These are phyloP conservation scores for Pyricularia sp. DNA, from an alignment of 2,329 filamentous ascomycete species.

Conservation along the genomic window DNA sequence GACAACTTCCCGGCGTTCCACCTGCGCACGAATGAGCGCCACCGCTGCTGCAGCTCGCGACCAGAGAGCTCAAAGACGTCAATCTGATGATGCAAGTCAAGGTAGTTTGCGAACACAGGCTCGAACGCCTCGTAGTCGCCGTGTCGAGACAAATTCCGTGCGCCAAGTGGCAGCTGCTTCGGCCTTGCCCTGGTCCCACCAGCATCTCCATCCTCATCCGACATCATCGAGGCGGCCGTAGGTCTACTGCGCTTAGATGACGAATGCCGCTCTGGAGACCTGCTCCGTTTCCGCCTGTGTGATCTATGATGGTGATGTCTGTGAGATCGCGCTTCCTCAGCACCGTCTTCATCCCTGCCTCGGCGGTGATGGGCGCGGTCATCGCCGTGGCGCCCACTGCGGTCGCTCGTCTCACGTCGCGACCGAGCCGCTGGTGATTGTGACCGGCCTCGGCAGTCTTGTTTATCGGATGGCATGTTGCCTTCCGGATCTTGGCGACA, in stretches of 20 bases:
- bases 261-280: neutral
- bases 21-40: constrained; percentile 85
- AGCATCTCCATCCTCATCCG: constrained; percentile 14
- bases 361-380: neutral
- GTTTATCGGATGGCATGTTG: neutral
- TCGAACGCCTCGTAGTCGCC: constrained; percentile 50
- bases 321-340: neutral
- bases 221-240: constrained; percentile 2
- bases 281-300: constrained; percentile 27
- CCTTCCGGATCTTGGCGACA: constrained; percentile 22
- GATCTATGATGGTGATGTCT: neutral
- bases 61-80: constrained; percentile 56
- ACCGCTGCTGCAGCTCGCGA: constrained; percentile 66
- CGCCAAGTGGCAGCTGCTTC: constrained; percentile 48
- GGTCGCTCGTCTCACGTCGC: neutral
- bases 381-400: neutral
- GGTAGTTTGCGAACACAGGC: constrained; percentile 68
- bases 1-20: constrained; percentile 87
- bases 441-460: neutral
- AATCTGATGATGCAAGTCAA: constrained; percentile 75
- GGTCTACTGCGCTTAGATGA: neutral
- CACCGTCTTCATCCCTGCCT: neutral
- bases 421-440: neutral
- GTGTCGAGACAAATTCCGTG: constrained; percentile 51
- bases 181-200: constrained; percentile 15